phyloP scores from a whole-genome alignment of 2,329 filamentous ascomycete genomes.

The Xylaria sp. region DNA sequence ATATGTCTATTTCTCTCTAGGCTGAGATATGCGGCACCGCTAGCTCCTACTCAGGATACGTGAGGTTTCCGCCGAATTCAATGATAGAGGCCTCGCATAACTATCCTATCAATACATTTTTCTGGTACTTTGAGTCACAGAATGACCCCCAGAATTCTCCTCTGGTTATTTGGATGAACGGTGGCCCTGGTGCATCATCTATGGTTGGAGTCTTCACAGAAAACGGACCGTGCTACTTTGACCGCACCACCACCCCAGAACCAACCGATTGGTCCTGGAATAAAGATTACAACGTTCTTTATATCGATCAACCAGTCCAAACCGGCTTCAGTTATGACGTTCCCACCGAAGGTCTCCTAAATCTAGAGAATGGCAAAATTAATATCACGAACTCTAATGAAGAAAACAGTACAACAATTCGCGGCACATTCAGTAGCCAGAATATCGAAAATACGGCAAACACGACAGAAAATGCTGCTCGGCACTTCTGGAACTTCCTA shows the following conservation, averaged over 20 bases:
- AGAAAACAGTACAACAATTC: background rate
- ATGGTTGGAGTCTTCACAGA: background rate
- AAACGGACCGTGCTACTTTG: background rate
- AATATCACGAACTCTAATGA: background rate
- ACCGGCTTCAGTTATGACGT: slow-evolving; percentile 3
- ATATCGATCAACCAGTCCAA: background rate
- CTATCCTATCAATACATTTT: slow-evolving; percentile 18
- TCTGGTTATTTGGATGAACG: slow-evolving; percentile 9
- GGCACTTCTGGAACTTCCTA: slow-evolving; percentile 1
- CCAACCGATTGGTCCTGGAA: background rate
- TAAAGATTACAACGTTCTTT: background rate
- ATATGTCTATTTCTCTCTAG: background rate
- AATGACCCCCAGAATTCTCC: slow-evolving; percentile 4
- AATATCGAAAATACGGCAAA: background rate
- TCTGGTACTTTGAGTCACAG: slow-evolving; percentile 16
- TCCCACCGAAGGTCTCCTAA: background rate
- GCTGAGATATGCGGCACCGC: slow-evolving; percentile 10
- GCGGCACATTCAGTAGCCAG: background rate
- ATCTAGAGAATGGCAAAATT: background rate
- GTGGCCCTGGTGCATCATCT: background rate
- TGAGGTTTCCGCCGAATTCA: slow-evolving; percentile 14
- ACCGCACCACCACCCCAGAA: background rate
- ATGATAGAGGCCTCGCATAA: slow-evolving; percentile 11
- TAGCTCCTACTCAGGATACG: slow-evolving; percentile 11
- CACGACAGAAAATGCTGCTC: slow-evolving; percentile 1